These are phyloP conservation scores for Iberis pinnata DNA, from an alignment of 345 rosid genomes.

Conservation along the genomic window DNA sequence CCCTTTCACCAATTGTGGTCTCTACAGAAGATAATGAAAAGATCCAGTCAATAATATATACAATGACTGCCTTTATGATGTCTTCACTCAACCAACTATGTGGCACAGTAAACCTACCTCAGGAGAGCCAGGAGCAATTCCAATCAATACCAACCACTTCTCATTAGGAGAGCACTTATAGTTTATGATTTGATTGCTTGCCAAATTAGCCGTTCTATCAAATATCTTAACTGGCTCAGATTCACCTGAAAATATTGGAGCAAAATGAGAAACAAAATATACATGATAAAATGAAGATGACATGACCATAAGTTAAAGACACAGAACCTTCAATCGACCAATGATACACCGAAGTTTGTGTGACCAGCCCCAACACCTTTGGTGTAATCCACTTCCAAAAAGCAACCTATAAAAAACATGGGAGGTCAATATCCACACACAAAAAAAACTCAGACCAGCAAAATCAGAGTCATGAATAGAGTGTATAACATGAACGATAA, in stretches of 20 bases:
- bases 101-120: conserved; percentile 52
- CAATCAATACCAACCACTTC: conserved; percentile 97
- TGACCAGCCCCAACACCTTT: conserved; percentile 91
- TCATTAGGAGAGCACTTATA: conserved; percentile 90
- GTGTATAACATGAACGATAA: conserved; percentile 10
- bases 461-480: conserved; percentile 5
- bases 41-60: conserved; percentile 14
- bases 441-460: conserved; percentile 2
- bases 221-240: conserved; percentile 96
- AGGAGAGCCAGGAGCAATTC: conserved; percentile 96
- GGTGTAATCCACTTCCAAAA: conserved; percentile 99
- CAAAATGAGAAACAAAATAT: conserved; percentile 20
- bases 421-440: conserved; percentile 10
- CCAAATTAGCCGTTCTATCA: conserved; percentile 94
- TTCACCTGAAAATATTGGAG: conserved; percentile 55
- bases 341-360: conserved; percentile 86
- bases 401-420: conserved; percentile 53
- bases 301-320: conserved; percentile 13
- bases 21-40: conserved; percentile 39
- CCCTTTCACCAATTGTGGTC: conserved; percentile 90
- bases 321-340: conserved; percentile 94
- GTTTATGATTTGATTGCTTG: conserved; percentile 92
- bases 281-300: conserved; percentile 1
- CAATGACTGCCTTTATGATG: background rate
- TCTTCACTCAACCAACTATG: conserved; percentile 4